Evolutionary conservation across 1,139 yeast species (phyloP).

Genomic region (Debaryomycetaceae sp.): DNA sequence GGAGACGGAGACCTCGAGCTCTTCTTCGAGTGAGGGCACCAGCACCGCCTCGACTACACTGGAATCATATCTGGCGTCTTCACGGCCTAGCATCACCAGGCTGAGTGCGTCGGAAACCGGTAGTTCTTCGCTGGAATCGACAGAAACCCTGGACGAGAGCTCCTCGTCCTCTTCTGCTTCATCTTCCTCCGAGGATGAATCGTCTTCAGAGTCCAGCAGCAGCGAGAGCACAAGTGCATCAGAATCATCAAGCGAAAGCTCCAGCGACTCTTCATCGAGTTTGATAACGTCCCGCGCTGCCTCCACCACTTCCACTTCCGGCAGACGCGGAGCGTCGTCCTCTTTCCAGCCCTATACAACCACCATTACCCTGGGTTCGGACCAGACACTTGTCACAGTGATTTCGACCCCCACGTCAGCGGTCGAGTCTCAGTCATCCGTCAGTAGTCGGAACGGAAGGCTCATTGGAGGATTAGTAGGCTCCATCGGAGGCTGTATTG

Average conservation of each 20-base stretch:
- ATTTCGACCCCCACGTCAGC: constrained; percentile 37
- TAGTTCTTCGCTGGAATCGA: not conserved
- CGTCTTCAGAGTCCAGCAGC: not conserved
- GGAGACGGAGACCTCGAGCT: not conserved
- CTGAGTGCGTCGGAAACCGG: not conserved
- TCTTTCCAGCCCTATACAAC: constrained; percentile 6
- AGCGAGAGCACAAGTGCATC: not conserved
- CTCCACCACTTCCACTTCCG: not conserved
- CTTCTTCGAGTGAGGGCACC: not conserved
- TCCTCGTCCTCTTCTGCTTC: constrained; percentile 3
- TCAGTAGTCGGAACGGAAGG: constrained; percentile 28
- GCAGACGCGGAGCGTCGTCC: not conserved
- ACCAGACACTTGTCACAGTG: constrained; percentile 42
- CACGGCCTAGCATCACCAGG: not conserved
- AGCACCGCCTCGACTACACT: constrained; percentile 1
- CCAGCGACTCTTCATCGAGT: not conserved
- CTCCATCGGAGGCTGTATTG: constrained; percentile 45
- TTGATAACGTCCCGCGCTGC: not conserved
- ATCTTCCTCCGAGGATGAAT: constrained; percentile 3
- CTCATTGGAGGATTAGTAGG: constrained; percentile 49
- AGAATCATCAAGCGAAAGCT: constrained; percentile 1
- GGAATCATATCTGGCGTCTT: not conserved
- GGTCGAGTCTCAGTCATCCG: constrained; percentile 8
- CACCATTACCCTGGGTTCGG: constrained; percentile 8
- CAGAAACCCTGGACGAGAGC: not conserved